Percentiles rank a stretch among this genome's conserved stretches.
Evolutionary conservation across 805 yeast species (phyloP).

Genomic region (Teunomyces lycoperdinae): DNA sequence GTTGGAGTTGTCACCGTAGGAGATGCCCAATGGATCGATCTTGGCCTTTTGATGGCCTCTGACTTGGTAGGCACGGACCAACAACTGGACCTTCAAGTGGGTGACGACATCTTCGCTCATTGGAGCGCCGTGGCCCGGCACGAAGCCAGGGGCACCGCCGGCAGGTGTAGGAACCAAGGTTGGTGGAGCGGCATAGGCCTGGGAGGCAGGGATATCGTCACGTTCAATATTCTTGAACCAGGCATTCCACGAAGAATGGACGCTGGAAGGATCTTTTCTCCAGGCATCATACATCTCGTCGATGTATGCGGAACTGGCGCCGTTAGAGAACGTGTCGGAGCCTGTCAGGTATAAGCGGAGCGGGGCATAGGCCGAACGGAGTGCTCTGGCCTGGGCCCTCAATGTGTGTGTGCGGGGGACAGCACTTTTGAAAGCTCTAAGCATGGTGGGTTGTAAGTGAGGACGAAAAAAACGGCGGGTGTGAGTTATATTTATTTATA

Average conservation of each 20-base stretch:
- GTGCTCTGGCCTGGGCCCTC: slow-evolving; percentile 19
- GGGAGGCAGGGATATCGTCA: slow-evolving; percentile 62
- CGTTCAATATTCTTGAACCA: slow-evolving; percentile 88
- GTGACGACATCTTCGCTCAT: slow-evolving; percentile 65
- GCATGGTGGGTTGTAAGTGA: slow-evolving; percentile 23
- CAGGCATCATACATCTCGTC: slow-evolving; percentile 98
- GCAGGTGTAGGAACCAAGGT: slow-evolving; percentile 78
- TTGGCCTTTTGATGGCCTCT: slow-evolving; percentile 96
- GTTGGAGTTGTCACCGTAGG: slow-evolving; percentile 68
- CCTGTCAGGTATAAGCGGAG: slow-evolving; percentile 31
- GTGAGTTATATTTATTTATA: not conserved
- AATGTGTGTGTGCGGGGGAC: slow-evolving; percentile 33
- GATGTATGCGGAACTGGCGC: slow-evolving; percentile 84
- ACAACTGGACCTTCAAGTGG: slow-evolving; percentile 91
- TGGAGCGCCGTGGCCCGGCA: slow-evolving; percentile 48
- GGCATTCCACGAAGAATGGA: slow-evolving; percentile 95
- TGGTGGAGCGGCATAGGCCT: slow-evolving; percentile 91
- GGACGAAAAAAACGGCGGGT: not conserved
- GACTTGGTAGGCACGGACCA: slow-evolving; percentile 98
- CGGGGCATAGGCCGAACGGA: slow-evolving; percentile 4
- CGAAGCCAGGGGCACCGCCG: slow-evolving; percentile 62
- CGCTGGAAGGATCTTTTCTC: slow-evolving; percentile 85
- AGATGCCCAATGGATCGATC: slow-evolving; percentile 91
- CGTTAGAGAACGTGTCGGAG: slow-evolving; percentile 74
- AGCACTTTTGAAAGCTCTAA: slow-evolving; percentile 41